Evolutionary conservation across 1,139 yeast species (phyloP).

Genomic region (Pichia sp.): DNA sequence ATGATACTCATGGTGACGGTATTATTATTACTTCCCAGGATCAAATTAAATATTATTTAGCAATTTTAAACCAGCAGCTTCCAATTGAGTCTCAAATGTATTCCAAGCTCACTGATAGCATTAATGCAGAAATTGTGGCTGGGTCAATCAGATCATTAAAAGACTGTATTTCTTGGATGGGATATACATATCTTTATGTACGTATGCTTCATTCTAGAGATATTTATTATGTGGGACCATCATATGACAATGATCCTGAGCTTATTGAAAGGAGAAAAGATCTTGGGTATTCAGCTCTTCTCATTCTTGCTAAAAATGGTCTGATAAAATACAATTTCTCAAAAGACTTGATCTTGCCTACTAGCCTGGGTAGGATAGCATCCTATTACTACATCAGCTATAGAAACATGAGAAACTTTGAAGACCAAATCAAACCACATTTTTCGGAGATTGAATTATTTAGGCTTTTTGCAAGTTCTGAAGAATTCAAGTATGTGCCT

Average conservation of each 20-base stretch:
- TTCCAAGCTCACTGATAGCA: slow-evolving; percentile 61
- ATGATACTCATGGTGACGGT: slow-evolving; percentile 91
- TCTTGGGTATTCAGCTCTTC: slow-evolving; percentile 72
- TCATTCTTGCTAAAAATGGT: slow-evolving; percentile 48
- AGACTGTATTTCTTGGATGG: slow-evolving; percentile 77
- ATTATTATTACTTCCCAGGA: slow-evolving; percentile 84
- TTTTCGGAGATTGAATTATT: slow-evolving; percentile 70
- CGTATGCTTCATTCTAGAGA: slow-evolving; percentile 75
- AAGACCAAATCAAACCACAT: slow-evolving; percentile 58
- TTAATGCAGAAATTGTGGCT: slow-evolving; percentile 83
- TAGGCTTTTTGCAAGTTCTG: slow-evolving; percentile 71
- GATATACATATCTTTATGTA: slow-evolving; percentile 72
- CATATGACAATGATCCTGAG: slow-evolving; percentile 49
- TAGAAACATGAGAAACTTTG: slow-evolving; percentile 63
- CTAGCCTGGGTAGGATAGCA: slow-evolving; percentile 81
- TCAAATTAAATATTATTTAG: slow-evolving; percentile 83
- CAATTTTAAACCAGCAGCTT: slow-evolving; percentile 80
- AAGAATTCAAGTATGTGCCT: slow-evolving; percentile 80
- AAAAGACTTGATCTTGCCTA: slow-evolving; percentile 48
- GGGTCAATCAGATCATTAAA: slow-evolving; percentile 59
- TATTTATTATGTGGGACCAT: slow-evolving; percentile 71
- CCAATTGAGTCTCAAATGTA: slow-evolving; percentile 90
- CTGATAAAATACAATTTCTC: slow-evolving; percentile 55
- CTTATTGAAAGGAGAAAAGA: slow-evolving; percentile 56
- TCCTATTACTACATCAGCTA: slow-evolving; percentile 82